These are phyloP conservation scores for Myrica gale DNA, from an alignment of 306 rosid species.

Conservation along the genomic window DNA sequence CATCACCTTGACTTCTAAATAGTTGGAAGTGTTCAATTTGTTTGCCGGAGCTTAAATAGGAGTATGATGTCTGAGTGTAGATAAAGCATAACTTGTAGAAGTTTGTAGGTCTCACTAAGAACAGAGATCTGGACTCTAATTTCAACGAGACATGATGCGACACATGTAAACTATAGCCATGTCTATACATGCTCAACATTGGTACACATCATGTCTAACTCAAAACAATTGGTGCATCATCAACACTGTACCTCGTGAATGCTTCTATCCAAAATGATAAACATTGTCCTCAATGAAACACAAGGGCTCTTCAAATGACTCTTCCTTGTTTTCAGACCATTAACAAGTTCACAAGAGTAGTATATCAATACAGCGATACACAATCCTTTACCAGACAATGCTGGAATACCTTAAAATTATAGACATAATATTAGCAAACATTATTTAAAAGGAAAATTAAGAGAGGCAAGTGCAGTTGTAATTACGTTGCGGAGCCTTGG, in stretches of 20 bases:
- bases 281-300: background rate
- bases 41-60: background rate
- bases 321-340: constrained; percentile 2
- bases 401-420: background rate
- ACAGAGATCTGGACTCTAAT: background rate
- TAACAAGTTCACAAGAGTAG: background rate
- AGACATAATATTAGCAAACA: too few relatives aligned
- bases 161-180: background rate
- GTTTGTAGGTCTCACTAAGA: background rate
- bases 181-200: background rate
- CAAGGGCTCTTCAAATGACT: background rate
- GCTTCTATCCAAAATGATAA: background rate
- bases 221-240: background rate
- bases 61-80: background rate
- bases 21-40: background rate
- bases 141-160: background rate
- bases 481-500: constrained; percentile 80
- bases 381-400: background rate
- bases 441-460: background rate
- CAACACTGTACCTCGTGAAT: background rate
- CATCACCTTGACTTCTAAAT: background rate
- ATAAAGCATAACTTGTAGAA: background rate
- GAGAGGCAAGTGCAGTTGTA: constrained; percentile 22
- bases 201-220: background rate
- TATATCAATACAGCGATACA: background rate